Percentiles rank a stretch among this genome's conserved stretches.
Evolutionary conservation across 139 green algal genomes (phyloP).

Genomic region (Picochlorum sp.): DNA sequence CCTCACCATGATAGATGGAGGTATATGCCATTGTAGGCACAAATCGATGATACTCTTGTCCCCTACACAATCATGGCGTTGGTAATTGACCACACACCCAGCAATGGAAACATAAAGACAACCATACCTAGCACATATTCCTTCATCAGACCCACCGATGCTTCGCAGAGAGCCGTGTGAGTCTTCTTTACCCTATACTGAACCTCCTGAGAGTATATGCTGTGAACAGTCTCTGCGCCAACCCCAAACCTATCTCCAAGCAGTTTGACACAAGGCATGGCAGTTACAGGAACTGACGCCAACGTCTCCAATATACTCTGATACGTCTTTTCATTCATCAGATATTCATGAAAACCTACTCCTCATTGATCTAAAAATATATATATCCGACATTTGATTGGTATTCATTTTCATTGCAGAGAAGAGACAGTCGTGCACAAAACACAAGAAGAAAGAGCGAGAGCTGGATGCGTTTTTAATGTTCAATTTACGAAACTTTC

Average conservation of each 20-base stretch:
- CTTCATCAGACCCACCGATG: slow-evolving; percentile 14
- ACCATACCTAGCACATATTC: slow-evolving; percentile 28
- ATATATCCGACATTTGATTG: too few species aligned
- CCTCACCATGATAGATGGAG: slow-evolving; percentile 62
- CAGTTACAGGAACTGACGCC: slow-evolving; percentile 21
- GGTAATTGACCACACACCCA: not conserved
- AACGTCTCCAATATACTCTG: not conserved
- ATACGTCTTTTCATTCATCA: not conserved
- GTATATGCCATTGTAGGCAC: slow-evolving; percentile 45
- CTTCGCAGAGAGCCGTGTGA: slow-evolving; percentile 46
- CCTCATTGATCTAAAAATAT: not conserved
- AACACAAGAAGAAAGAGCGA: too few species aligned
- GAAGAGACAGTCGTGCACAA: too few species aligned
- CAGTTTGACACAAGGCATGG: slow-evolving; percentile 16
- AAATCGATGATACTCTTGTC: slow-evolving; percentile 62
- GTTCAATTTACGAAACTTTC: too few species aligned
- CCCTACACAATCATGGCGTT: not conserved
- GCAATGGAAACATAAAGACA: not conserved
- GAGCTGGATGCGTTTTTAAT: too few species aligned
- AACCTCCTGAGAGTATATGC: slow-evolving; percentile 56
- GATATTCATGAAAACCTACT: too few species aligned
- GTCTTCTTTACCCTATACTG: slow-evolving; percentile 48
- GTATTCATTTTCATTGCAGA: too few species aligned
- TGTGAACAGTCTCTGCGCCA: slow-evolving; percentile 41
- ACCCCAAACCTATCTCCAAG: slow-evolving; percentile 18